Base-by-base conservation (phyloP, 2,329 filamentous ascomycete species). In the Pestalotiopsis sp. region DNA sequence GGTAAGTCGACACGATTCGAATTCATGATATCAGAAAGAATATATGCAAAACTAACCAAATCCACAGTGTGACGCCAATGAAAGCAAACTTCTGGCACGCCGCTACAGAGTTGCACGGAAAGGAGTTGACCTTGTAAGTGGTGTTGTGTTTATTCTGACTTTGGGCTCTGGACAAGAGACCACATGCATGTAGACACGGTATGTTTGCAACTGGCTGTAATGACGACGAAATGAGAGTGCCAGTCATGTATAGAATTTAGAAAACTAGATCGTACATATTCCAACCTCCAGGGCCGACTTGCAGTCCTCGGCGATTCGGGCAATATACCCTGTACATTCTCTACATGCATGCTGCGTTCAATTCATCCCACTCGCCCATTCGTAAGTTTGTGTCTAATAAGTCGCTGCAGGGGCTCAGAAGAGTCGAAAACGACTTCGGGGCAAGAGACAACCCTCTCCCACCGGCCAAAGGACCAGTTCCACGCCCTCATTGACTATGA, bases 61-160 rank as follows among this genome's bases (percentile, higher is more conserved):
- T 61, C 74, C 38, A 71, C 76, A 97, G 94, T 80, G 90, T 99
- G 68, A 98, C 96, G 3, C 93, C 95, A 14, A 81, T 98, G 73
- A 93, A 93, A 80, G 95, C 95, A 57, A 98, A 97, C 80, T 99
- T 98, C 80, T 94, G 93, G 88, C 93, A 95, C 79, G 86, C 88
- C 12, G 81, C 85, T 52, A 84, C 88, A 70, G 85, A 90, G 70
- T 84, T 90, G 74, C 84, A 90, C 71, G 86, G 90, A 76, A 86
- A 86, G 73, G 93, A 97, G 84, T 85, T 97, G 78, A 91, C 92
- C 85, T 83, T 97, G 90, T 97, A 88, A 95, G 92, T 94, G 71
- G 75, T 72, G 76, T 25, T 25, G 38, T n/a, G 36, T 41, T 60
- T 66, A 27, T 25, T 59, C 23, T 39, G 64, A 66, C 17, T 58